Conservation (phyloP, 768 basidiomycete species). For the Boletus subcaerulescens region DNA sequence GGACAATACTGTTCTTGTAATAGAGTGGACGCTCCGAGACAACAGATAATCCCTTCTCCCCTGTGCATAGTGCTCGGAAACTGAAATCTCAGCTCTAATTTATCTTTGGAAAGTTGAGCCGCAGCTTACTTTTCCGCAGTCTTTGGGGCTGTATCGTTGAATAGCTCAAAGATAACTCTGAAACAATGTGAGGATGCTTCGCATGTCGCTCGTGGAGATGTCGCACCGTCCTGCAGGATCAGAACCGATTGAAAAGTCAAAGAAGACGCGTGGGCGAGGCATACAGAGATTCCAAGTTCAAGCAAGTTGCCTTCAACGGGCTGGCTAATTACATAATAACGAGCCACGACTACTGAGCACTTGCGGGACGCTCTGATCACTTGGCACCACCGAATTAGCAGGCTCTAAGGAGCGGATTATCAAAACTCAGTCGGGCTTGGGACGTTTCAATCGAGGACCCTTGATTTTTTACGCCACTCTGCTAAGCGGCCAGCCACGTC, state of each 20-base stretch:
- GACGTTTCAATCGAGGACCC: background rate
- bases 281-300: conserved; percentile 29
- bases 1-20: conserved; percentile 78
- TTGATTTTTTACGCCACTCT: background rate
- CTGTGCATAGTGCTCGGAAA: conserved; percentile 84
- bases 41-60: conserved; percentile 73
- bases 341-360: background rate
- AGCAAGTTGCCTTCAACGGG: background rate
- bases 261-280: conserved; percentile 61
- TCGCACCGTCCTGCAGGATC: conserved; percentile 54
- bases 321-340: conserved; percentile 13
- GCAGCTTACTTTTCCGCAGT: conserved; percentile 72
- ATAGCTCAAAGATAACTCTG: conserved; percentile 76
- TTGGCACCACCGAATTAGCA: background rate
- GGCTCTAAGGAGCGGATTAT: background rate
- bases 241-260: conserved; percentile 58
- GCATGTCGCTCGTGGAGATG: background rate
- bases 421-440: background rate
- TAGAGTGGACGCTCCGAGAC: conserved; percentile 66
- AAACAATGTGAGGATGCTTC: conserved; percentile 8
- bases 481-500: background rate
- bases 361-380: background rate
- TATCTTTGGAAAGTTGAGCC: background rate
- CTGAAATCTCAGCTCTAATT: conserved; percentile 37
- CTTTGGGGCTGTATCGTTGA: conserved; percentile 67